These are phyloP conservation scores for Calycina herbarum DNA, from an alignment of 2,329 filamentous ascomycete genomes.

Conservation along the genomic window DNA sequence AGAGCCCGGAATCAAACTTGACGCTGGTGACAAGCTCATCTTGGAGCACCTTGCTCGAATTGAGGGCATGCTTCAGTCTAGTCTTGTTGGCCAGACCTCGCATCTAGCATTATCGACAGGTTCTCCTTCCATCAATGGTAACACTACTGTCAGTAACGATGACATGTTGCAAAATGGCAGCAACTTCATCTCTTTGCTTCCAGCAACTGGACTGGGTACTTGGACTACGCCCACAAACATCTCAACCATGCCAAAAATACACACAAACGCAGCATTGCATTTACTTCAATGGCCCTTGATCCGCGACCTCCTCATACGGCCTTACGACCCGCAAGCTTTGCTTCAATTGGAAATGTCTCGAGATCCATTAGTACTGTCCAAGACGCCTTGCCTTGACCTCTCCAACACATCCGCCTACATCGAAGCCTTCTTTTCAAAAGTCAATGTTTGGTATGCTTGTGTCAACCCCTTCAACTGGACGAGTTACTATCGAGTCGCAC, in stretches of 20 bases:
- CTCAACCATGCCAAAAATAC: slow-evolving; percentile 81
- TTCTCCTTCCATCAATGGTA: slow-evolving; percentile 65
- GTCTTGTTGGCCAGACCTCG: slow-evolving; percentile 52
- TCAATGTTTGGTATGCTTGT: slow-evolving; percentile 84
- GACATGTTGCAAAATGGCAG: slow-evolving; percentile 46
- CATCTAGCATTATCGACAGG: slow-evolving; percentile 58
- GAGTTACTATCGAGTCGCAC: slow-evolving; percentile 71
- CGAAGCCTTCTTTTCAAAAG: slow-evolving; percentile 76
- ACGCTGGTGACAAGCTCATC: slow-evolving; percentile 84
- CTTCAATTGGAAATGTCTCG: slow-evolving; percentile 79
- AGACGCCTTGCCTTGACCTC: slow-evolving; percentile 66
- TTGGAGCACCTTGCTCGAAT: slow-evolving; percentile 76
- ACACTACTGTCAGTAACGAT: slow-evolving; percentile 60
- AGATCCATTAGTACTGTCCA: slow-evolving; percentile 69
- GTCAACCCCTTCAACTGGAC: slow-evolving; percentile 82
- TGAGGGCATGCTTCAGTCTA: slow-evolving; percentile 75
- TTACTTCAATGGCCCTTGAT: slow-evolving; percentile 80
- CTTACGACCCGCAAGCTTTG: slow-evolving; percentile 79
- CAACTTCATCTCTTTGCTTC: slow-evolving; percentile 55
- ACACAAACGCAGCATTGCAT: slow-evolving; percentile 78
- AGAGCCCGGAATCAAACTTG: slow-evolving; percentile 83
- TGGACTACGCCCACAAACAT: slow-evolving; percentile 71
- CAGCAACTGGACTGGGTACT: slow-evolving; percentile 67
- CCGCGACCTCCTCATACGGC: slow-evolving; percentile 71
- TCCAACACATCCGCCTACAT: slow-evolving; percentile 75